Evolutionary conservation across 352 stramenopile genomes (phyloP), one percentile per base, ranked within the genome.

Genomic region (Globisporangium camurandrum): DNA sequence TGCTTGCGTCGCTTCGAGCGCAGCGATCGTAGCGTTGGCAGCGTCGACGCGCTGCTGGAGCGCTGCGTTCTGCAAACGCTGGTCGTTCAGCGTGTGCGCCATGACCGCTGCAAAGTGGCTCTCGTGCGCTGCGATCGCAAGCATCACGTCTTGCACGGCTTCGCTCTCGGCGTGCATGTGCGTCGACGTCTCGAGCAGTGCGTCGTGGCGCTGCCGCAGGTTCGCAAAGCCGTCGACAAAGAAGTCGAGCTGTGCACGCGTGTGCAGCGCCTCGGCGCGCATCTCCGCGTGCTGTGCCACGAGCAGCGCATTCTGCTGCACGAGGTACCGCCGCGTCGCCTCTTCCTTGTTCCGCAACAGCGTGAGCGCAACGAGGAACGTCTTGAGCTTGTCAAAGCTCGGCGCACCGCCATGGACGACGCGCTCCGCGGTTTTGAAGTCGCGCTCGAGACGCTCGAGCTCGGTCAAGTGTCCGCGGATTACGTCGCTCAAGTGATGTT

Each of bases 141-240:
- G 23, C 23, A 87, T 78, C 9, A 86, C 39, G 14, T 83, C 65
- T 31, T 86, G 68, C 0, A 67, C 64, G 1, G 57, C 66, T n/a
- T 88, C 76, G 38, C 75, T 84, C 46, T 83, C 71, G 3, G 76
- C 76, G 33, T 77, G 74, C 47, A 81, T 74, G 4, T 66, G 61
- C 11, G 66, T 75, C 16, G 76, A 71, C 27, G 72, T 67, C 12
- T 67, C 71, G 4, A 91, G 40, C 7, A 88, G 46, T 2, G 68
- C 66, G 34, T 91, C 79, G 52, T 88, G 79, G 17, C 76, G 70
- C n/a, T 62, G 54, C 2, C 79, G 56, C 19, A 91, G 41, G 33
- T 87, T 85, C 12, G 74, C 75, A 34, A 87, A 88, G 1, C 79
- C 79, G 2, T 86, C 66, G 28, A 91, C 70, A 39, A 91, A 91